Conservation (phyloP, 2,329 filamentous ascomycete species). For the Xylariaceae sp. region DNA sequence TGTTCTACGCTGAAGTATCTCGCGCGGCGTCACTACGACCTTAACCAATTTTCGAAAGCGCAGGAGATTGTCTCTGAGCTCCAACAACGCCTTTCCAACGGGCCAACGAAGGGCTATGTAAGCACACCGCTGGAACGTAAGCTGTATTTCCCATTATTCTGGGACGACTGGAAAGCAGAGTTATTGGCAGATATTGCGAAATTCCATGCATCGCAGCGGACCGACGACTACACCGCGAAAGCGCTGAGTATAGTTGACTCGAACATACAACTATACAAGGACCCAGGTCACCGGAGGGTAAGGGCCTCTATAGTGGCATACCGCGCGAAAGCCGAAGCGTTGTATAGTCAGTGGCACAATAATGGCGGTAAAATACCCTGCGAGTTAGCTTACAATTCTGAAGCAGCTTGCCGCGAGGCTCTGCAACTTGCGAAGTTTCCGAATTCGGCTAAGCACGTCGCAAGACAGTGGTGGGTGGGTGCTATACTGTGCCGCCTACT, state of each 20-base stretch:
- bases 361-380: neutral
- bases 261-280: slow-evolving; percentile 1
- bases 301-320: neutral
- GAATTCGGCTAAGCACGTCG: neutral
- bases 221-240: neutral
- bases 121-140: neutral
- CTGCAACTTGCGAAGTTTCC: neutral
- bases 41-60: neutral
- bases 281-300: neutral
- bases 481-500: neutral
- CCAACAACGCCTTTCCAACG: neutral
- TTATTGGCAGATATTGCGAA: neutral
- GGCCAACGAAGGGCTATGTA: neutral
- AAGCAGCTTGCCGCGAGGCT: neutral
- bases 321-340: neutral
- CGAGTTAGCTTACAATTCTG: neutral
- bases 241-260: slow-evolving; percentile 1
- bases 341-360: neutral
- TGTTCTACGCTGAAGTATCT: neutral
- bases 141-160: neutral
- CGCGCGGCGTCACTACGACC: neutral
- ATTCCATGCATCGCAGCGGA: neutral
- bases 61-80: slow-evolving; percentile 5
- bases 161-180: neutral
- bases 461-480: neutral